These are phyloP conservation scores for Ogataea paradorogensis DNA, from an alignment of 805 yeast species.

Conservation along the genomic window DNA sequence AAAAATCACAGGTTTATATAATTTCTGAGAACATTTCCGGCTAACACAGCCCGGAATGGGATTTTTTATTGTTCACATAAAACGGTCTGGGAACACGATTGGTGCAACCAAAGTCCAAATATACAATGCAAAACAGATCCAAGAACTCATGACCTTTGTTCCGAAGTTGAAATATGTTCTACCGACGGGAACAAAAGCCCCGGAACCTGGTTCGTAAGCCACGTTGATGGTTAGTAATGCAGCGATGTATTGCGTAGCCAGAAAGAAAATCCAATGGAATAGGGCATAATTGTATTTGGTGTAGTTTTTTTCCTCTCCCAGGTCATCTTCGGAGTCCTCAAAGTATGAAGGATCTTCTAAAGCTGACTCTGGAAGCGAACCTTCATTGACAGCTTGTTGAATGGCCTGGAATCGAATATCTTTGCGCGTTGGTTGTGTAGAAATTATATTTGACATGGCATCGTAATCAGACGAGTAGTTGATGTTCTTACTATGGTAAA, in stretches of 20 bases:
- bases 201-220: slow-evolving; percentile 74
- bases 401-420: slow-evolving; percentile 86
- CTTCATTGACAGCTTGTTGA: slow-evolving; percentile 93
- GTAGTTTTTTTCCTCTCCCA: slow-evolving; percentile 56
- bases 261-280: slow-evolving; percentile 86
- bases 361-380: slow-evolving; percentile 91
- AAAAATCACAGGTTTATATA: slow-evolving; percentile 9
- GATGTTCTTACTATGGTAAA: slow-evolving; percentile 38
- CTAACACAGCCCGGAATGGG: slow-evolving; percentile 6
- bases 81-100: slow-evolving; percentile 83
- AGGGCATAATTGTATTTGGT: slow-evolving; percentile 83
- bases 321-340: slow-evolving; percentile 39
- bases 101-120: slow-evolving; percentile 94
- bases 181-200: slow-evolving; percentile 95
- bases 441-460: slow-evolving; percentile 39
- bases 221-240: slow-evolving; percentile 91
- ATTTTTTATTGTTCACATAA: slow-evolving; percentile 30
- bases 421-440: slow-evolving; percentile 54
- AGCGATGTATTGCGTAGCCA: slow-evolving; percentile 97
- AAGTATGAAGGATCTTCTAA: slow-evolving; percentile 68
- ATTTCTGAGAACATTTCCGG: neutral
- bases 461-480: slow-evolving; percentile 33
- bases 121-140: slow-evolving; percentile 85
- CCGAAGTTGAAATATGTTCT: slow-evolving; percentile 93
- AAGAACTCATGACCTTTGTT: slow-evolving; percentile 89